Base-by-base conservation (phyloP, 1,284 basidiomycete genomes). In the Pseudozyma pruni region DNA sequence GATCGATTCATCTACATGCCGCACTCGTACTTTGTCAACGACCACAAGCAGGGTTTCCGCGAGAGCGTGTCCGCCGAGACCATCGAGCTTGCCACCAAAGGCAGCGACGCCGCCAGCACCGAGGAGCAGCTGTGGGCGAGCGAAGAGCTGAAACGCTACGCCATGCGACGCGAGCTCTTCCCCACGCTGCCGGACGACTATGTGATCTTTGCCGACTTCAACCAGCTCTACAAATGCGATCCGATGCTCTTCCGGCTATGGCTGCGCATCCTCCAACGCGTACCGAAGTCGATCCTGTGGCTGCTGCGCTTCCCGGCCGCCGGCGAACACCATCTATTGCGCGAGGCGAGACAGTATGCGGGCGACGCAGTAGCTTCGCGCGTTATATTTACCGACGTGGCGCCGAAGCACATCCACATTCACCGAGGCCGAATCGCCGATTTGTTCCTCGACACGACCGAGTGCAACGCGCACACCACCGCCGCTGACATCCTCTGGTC, bases 401-500 rank as follows among this genome's bases (percentile, higher is more conserved):
- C 86, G 10, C 80, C 79, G 8, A 89, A 89, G 81, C 85, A 86
- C 44, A 80, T 84, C 8, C 88, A 89, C 69, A 86, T 89, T 52
- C 80, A 84, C 48, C 86, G 88, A 25, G 86, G 85, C 4, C 81
- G 87, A 22, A 86, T 87, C 13, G 86, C 86, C 3, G 88, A 89
- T 70, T 82, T 89, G 14, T 87, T 89, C 69, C 82, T 89, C n/a
- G 88, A 89, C 72, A 88, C 88, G 2, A 85, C 85, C 9, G 88
- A 89, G 86, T 88, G 88, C 78, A 88, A 87, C 60, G 88, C 88
- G 5, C 88, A 89, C 64, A 89, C 88, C 9, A 86, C 87, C 13
- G 87, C 87, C 8, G 86, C 86, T 14, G 88, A 89, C 70, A 86
- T 88, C 32, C 79, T 89, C 25, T 89, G 88, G 88, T 84, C 86